Percentiles rank a stretch among this genome's conserved stretches.
phyloP scores from a whole-genome alignment of 2,329 filamentous ascomycete genomes.

The Rhytidhysteron rufulum region DNA sequence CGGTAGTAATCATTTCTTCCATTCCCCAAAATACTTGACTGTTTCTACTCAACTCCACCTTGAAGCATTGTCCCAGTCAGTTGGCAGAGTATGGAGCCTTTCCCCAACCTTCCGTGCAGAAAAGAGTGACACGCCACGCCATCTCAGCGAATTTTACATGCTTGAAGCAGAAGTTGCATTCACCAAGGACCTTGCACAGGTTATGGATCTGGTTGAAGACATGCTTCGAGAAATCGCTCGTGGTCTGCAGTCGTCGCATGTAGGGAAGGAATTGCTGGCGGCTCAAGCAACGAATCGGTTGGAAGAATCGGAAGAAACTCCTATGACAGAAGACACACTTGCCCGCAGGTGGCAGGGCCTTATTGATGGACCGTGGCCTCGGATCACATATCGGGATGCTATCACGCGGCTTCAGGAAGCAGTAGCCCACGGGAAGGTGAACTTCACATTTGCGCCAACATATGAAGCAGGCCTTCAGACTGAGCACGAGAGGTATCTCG shows the following conservation, averaged over 20 bases:
- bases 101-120: slow-evolving; percentile 94
- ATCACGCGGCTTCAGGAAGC: slow-evolving; percentile 64
- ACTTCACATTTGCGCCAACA: slow-evolving; percentile 64
- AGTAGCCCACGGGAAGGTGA: slow-evolving; percentile 42
- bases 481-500: slow-evolving; percentile 89
- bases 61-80: slow-evolving; percentile 82
- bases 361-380: slow-evolving; percentile 70
- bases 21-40: slow-evolving; percentile 84
- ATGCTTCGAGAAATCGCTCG: slow-evolving; percentile 62
- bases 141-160: slow-evolving; percentile 99
- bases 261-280: slow-evolving; percentile 55
- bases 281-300: slow-evolving; percentile 38
- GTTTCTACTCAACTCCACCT: slow-evolving; percentile 94
- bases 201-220: slow-evolving; percentile 78
- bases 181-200: slow-evolving; percentile 60
- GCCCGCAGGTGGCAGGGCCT: slow-evolving; percentile 70
- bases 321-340: slow-evolving; percentile 51
- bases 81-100: slow-evolving; percentile 89
- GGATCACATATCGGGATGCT: slow-evolving; percentile 78
- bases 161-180: slow-evolving; percentile 89
- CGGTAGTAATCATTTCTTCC: slow-evolving; percentile 63
- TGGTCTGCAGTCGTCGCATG: slow-evolving; percentile 46
- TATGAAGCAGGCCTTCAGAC: slow-evolving; percentile 77
- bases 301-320: slow-evolving; percentile 22
- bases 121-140: slow-evolving; percentile 83